Evolutionary conservation across 1,284 basidiomycete species (phyloP).

Genomic region (Apiotrichum laibachii): DNA sequence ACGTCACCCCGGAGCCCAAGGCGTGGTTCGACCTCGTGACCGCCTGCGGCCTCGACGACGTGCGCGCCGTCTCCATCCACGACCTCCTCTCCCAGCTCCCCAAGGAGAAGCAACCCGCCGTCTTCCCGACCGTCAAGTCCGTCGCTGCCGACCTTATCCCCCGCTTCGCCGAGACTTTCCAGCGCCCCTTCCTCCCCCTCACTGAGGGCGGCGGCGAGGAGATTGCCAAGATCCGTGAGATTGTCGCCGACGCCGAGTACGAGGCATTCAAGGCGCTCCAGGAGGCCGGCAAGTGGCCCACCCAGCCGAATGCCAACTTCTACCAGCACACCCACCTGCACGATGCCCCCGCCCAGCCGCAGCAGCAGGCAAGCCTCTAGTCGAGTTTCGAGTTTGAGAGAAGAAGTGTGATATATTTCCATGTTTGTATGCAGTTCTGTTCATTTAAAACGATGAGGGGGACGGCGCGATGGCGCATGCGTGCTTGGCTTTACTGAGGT

Average conservation of each 20-base stretch:
- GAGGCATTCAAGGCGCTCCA: constrained; percentile 26
- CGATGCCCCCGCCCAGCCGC: too few relatives aligned
- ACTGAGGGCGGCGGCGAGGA: constrained; percentile 16
- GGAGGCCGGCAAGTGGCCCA: constrained; percentile 32
- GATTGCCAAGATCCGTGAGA: constrained; percentile 24
- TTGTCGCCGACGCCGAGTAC: constrained; percentile 33
- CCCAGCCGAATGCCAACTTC: background rate
- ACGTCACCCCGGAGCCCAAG: constrained; percentile 75
- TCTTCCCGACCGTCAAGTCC: constrained; percentile 25
- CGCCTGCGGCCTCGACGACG: constrained; percentile 88
- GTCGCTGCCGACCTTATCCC: constrained; percentile 36
- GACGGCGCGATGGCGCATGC: too few relatives aligned
- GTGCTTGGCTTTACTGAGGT: too few relatives aligned
- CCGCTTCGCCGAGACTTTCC: constrained; percentile 41
- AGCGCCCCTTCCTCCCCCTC: constrained; percentile 32
- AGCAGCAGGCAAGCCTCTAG: too few relatives aligned
- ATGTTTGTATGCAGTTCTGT: too few relatives aligned
- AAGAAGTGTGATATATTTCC: too few relatives aligned
- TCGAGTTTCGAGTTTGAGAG: too few relatives aligned
- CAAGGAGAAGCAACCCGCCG: background rate
- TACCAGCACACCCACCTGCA: too few relatives aligned
- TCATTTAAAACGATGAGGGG: too few relatives aligned
- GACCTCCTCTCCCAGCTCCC: constrained; percentile 25
- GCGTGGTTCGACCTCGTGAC: constrained; percentile 83
- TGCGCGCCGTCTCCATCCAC: constrained; percentile 60